Evolutionary conservation across 176 grass and related monocot species (phyloP), one percentile per base, ranked within the genome.

Genomic region (Alloteropsis semialata): DNA sequence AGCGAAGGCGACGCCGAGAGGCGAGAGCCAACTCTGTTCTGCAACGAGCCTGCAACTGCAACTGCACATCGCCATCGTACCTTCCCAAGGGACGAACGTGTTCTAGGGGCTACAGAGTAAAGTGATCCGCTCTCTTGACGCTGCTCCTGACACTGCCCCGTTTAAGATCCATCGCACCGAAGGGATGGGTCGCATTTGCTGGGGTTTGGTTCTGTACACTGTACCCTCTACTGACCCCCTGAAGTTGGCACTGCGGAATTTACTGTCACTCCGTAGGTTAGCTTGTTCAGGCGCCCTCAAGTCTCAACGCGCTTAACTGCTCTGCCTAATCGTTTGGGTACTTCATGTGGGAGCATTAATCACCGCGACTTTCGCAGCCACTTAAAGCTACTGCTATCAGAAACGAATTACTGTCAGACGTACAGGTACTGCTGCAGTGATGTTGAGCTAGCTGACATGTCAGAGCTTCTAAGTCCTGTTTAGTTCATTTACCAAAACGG

Each of bases 321-420:
- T 25, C 34, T 51, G 72, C 43, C 62, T 30, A 32, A 59, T 33
- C 32, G 30, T 32, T 51, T 27, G 58, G 70, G 36, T 37, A 66
- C 67, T 9, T 70, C 24, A 46, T 4, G 67, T 15, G 15, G n/a
- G n/a, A 45, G 30, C 69, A 19, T 34, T 55, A 70, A 69, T 74
- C 57, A 82, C 32, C 27, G 67, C 54, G 73, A 56, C 64, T 82
- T 77, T 66, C 9, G 27, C 64, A 45, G 25, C 48, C 51, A 49
- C 66, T 43, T 45, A 56, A 5, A 5, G 22, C 12, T 66, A 22
- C 55, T n/a, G 14, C 2, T 46, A 30, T 43, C 41, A 24, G 18
- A 55, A 70, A 14, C 48, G 2, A 60, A 88, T 50, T 49, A 72
- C 44, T 69, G 22, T 50, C 17, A n/a, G 45, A 50, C 72, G 60